phyloP scores from a whole-genome alignment of 352 stramenopile species.

The Pythium sukuiense region DNA sequence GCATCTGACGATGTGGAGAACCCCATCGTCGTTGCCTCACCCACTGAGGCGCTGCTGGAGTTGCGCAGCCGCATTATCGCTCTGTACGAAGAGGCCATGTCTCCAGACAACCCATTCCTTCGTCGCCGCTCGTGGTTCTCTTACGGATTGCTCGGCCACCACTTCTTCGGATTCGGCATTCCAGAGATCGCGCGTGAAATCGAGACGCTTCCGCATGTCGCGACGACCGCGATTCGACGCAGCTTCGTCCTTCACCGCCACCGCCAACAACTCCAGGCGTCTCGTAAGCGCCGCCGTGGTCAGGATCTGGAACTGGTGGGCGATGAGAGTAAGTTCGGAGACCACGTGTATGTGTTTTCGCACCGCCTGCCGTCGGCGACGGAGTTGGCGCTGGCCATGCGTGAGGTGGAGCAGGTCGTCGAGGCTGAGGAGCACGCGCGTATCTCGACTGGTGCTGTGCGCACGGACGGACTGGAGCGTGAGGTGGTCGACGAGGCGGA shows the following conservation, averaged over 20 bases:
- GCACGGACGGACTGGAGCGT: slow-evolving; percentile 83
- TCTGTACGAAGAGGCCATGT: slow-evolving; percentile 66
- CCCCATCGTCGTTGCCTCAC: slow-evolving; percentile 61
- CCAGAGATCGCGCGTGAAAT: slow-evolving; percentile 65
- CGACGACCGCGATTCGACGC: slow-evolving; percentile 65
- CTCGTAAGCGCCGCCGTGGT: slow-evolving; percentile 30
- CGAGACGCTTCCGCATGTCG: slow-evolving; percentile 68
- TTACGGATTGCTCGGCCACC: slow-evolving; percentile 68
- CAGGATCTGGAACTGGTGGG: slow-evolving; percentile 9
- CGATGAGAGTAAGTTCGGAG: slow-evolving; percentile 20
- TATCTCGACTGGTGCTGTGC: slow-evolving; percentile 78
- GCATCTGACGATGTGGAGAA: slow-evolving; percentile 65
- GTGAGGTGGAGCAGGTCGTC: slow-evolving; percentile 77
- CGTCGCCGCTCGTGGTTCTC: slow-evolving; percentile 79
- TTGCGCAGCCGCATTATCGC: slow-evolving; percentile 69
- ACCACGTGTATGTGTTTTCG: slow-evolving; percentile 85
- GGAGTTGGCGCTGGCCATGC: slow-evolving; percentile 78
- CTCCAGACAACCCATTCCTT: slow-evolving; percentile 73
- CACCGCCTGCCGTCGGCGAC: slow-evolving; percentile 70
- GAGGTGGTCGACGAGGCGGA: slow-evolving; percentile 46
- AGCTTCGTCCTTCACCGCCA: slow-evolving; percentile 34
- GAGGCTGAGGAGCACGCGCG: slow-evolving; percentile 83
- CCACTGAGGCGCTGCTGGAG: slow-evolving; percentile 71
- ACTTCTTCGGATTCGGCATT: slow-evolving; percentile 85
- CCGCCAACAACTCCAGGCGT: slow-evolving; percentile 35